Evolutionary conservation across 2,329 filamentous ascomycete genomes (phyloP).

Genomic region (Xylaria sp.): DNA sequence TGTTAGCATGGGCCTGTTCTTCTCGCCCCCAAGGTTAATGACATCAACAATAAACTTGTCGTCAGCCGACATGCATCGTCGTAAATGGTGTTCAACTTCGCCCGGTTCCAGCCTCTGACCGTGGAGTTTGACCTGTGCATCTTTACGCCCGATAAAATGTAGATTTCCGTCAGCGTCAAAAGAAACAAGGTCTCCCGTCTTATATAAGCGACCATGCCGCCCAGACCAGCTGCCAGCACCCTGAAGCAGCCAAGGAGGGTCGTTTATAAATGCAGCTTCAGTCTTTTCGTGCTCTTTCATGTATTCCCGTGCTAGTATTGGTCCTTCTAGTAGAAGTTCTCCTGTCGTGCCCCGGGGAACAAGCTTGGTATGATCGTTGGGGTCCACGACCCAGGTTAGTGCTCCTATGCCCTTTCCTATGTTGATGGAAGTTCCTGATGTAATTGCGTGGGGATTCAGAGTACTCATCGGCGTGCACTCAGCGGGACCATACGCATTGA

Average conservation of each 20-base stretch:
- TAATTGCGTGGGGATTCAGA: not conserved
- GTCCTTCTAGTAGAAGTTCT: slow-evolving; percentile 11
- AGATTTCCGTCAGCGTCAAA: not conserved
- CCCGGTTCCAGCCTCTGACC: not conserved
- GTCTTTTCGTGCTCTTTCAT: not conserved
- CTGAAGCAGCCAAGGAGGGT: not conserved
- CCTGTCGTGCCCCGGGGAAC: not conserved
- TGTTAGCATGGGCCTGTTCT: not conserved
- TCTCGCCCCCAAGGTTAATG: not conserved
- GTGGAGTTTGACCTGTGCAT: not conserved
- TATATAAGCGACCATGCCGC: not conserved
- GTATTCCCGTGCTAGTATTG: not conserved
- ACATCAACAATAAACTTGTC: not conserved
- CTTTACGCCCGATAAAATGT: not conserved
- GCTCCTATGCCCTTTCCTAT: slow-evolving; percentile 3
- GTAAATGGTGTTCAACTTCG: not conserved
- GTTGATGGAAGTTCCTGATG: not conserved
- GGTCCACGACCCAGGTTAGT: not conserved
- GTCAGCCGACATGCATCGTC: not conserved
- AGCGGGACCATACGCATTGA: slow-evolving; percentile 7
- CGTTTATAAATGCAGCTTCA: not conserved
- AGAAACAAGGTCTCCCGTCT: slow-evolving; percentile 3
- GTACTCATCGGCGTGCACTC: slow-evolving; percentile 13
- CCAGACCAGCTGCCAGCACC: not conserved
- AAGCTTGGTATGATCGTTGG: not conserved